phyloP scores from a whole-genome alignment of 371 early-diverging fungal genomes.

The Parasitella parasitica region DNA sequence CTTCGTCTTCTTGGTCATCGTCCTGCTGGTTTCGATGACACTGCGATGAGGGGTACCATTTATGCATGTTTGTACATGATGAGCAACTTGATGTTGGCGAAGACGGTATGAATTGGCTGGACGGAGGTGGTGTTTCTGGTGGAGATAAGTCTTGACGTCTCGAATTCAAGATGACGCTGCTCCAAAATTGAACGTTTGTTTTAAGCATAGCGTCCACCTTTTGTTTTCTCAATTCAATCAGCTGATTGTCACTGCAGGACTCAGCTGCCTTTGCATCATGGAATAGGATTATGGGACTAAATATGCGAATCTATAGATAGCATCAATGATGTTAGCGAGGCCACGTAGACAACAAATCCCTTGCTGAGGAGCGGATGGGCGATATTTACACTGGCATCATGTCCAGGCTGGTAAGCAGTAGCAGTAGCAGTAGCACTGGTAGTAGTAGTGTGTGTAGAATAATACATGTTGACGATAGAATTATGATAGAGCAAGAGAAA shows the following conservation, averaged over 20 bases:
- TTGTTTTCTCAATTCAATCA: conserved; percentile 15
- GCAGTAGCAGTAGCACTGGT: too few species aligned
- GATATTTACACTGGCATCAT: background rate
- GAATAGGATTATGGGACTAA: conserved; percentile 26
- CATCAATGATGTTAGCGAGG: too few species aligned
- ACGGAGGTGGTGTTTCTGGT: conserved; percentile 6
- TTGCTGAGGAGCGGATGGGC: background rate
- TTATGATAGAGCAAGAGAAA: too few species aligned
- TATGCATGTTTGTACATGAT: background rate
- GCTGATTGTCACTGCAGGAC: conserved; percentile 11
- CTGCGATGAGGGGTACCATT: background rate
- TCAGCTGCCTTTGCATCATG: conserved; percentile 14
- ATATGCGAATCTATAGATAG: conserved; percentile 22
- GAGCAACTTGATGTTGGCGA: background rate
- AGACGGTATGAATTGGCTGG: background rate
- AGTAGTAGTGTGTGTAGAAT: too few species aligned
- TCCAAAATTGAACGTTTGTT: conserved; percentile 22
- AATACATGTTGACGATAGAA: background rate
- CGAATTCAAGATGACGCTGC: conserved; percentile 11
- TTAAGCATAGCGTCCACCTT: conserved; percentile 25
- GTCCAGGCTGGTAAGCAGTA: background rate
- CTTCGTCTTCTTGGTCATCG: background rate
- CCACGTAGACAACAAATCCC: too few species aligned
- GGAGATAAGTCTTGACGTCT: conserved; percentile 7
- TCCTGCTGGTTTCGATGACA: background rate